These are phyloP conservation scores for Acacia concinna DNA, from an alignment of 331 rosid genomes.

Conservation along the genomic window DNA sequence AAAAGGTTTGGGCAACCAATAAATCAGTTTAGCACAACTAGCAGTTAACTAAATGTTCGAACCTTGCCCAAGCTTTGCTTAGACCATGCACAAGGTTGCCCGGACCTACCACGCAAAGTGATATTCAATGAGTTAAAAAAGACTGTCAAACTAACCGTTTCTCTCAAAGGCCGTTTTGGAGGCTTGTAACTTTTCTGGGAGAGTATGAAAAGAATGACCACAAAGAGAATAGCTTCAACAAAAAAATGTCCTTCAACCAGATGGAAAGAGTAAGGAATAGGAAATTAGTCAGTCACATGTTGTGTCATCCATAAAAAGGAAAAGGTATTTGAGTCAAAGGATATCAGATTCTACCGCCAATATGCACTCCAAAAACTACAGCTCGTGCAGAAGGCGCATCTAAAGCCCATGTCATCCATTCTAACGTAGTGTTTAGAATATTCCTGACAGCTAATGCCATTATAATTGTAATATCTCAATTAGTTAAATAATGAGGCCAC, in stretches of 20 bases:
- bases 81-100: too few species aligned
- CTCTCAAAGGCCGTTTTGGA: constrained; percentile 87
- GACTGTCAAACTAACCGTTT: constrained; percentile 54
- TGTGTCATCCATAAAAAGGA: constrained; percentile 7
- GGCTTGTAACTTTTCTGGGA: constrained; percentile 98
- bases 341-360: constrained; percentile 62
- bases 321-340: neutral
- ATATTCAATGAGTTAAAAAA: neutral
- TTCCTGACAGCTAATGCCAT: constrained; percentile 55
- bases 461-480: constrained; percentile 32
- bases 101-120: neutral
- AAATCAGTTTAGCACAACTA: constrained; percentile 11
- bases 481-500: constrained; percentile 21
- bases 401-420: constrained; percentile 61
- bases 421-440: constrained; percentile 53
- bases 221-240: constrained; percentile 75
- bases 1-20: neutral
- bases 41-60: neutral
- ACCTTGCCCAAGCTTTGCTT: neutral
- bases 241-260: constrained; percentile 79
- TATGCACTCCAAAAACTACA: constrained; percentile 81
- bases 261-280: constrained; percentile 1
- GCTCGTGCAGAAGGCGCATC: constrained; percentile 91
- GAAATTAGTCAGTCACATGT: neutral
- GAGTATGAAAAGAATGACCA: constrained; percentile 81